These are phyloP conservation scores for Panellus pusillus DNA, from an alignment of 768 basidiomycete species.

Conservation along the genomic window DNA sequence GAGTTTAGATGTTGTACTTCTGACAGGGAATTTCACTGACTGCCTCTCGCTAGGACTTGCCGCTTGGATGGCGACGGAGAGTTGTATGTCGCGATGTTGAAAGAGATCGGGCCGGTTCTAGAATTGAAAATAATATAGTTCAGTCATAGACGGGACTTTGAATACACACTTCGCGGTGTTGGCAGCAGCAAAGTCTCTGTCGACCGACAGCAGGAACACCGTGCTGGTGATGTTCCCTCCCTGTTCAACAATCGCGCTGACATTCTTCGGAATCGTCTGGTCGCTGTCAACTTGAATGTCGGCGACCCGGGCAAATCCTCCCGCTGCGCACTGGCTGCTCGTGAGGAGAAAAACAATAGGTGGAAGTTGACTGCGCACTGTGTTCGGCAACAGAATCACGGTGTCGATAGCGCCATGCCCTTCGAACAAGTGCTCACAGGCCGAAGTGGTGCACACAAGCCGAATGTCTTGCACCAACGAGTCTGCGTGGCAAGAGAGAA, in stretches of 20 bases:
- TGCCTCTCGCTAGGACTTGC: too few relatives aligned
- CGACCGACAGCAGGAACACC: conserved; percentile 14
- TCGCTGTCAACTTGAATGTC: conserved; percentile 3
- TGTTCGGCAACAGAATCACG: conserved; percentile 12
- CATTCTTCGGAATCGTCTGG: conserved; percentile 1
- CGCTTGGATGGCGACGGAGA: not conserved
- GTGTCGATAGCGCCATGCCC: conserved; percentile 18
- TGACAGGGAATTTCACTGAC: too few relatives aligned
- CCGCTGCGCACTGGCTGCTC: conserved; percentile 7
- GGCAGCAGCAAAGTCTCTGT: conserved; percentile 9
- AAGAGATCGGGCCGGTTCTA: conserved; percentile 15
- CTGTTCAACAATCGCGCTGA: not conserved
- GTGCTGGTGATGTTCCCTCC: conserved; percentile 12
- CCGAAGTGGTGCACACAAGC: conserved; percentile 14
- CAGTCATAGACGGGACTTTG: too few relatives aligned
- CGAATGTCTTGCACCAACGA: conserved; percentile 16
- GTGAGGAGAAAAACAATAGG: not conserved
- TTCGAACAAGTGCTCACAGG: conserved; percentile 15
- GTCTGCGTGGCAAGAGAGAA: conserved; percentile 14
- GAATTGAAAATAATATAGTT: not conserved
- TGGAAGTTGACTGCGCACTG: not conserved
- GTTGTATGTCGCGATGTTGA: conserved; percentile 15
- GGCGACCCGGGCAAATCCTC: conserved; percentile 12
- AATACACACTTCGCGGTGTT: conserved; percentile 2
- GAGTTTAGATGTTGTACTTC: not conserved